Conservation (phyloP, 371 early-diverging fungal species). For the Mucor racemosus region DNA sequence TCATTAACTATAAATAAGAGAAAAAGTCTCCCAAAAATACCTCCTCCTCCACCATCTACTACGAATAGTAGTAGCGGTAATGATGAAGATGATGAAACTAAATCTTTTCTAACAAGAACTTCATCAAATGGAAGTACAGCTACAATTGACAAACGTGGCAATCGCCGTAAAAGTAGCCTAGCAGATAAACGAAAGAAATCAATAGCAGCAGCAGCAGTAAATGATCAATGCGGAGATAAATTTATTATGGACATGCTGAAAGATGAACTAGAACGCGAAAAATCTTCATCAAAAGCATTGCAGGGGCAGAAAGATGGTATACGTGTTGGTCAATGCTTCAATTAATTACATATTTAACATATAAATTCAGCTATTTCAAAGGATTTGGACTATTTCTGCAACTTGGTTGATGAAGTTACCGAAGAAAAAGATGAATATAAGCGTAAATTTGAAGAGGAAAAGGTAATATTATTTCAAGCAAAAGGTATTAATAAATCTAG, state of each 20-base stretch:
- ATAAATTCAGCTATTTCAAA: slow-evolving; percentile 42
- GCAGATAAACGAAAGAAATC: slow-evolving; percentile 8
- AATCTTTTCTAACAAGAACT: slow-evolving; percentile 13
- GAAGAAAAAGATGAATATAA: slow-evolving; percentile 48
- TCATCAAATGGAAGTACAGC: slow-evolving; percentile 18
- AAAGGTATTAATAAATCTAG: background rate
- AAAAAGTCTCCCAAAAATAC: slow-evolving; percentile 18
- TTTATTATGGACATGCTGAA: slow-evolving; percentile 19
- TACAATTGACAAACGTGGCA: background rate
- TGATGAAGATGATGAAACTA: slow-evolving; percentile 15
- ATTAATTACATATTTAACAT: background rate
- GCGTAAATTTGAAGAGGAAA: slow-evolving; percentile 42
- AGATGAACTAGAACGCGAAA: slow-evolving; percentile 42
- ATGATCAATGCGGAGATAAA: slow-evolving; percentile 1
- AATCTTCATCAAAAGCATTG: slow-evolving; percentile 34
- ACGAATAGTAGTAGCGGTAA: slow-evolving; percentile 10
- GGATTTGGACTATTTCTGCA: slow-evolving; percentile 54
- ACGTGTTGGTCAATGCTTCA: background rate
- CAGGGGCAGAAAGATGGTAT: slow-evolving; percentile 54
- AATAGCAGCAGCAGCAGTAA: background rate
- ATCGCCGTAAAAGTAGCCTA: slow-evolving; percentile 2
- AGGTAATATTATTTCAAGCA: slow-evolving; percentile 18
- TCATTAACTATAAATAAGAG: slow-evolving; percentile 6
- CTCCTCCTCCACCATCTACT: background rate
- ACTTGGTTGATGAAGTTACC: slow-evolving; percentile 55